A percentile compares a stretch with the other conserved stretches of the same genome.
phyloP scores from a whole-genome alignment of 805 yeast species.

The Metschnikowia continentalis region DNA sequence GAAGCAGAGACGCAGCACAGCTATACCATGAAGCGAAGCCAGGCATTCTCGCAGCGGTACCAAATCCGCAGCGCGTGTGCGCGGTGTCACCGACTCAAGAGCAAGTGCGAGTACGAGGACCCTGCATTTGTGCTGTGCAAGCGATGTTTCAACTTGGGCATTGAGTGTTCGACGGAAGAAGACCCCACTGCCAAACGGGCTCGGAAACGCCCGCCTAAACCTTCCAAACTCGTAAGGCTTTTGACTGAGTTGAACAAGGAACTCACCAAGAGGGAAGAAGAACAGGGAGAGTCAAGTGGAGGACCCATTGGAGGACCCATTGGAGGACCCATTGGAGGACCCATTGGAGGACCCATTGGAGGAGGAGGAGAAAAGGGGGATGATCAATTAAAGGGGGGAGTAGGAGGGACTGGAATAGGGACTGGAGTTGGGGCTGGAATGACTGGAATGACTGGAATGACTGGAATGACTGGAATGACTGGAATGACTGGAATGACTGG shows the following conservation, averaged over 20 bases:
- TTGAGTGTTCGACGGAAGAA: slow-evolving; percentile 46
- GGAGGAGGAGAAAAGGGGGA: too few relatives aligned
- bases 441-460: too few relatives aligned
- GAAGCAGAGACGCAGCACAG: too few relatives aligned
- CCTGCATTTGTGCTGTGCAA: slow-evolving; percentile 42
- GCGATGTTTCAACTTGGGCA: slow-evolving; percentile 41
- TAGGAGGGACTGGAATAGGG: too few relatives aligned
- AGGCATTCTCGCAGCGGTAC: slow-evolving; percentile 42
- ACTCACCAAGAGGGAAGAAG: neutral
- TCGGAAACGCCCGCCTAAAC: slow-evolving; percentile 5
- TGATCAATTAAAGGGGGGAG: neutral
- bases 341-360: too few relatives aligned
- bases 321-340: too few relatives aligned
- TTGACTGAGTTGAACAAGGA: slow-evolving; percentile 8
- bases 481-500: too few relatives aligned
- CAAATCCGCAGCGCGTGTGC: slow-evolving; percentile 51
- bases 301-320: too few relatives aligned
- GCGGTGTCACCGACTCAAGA: slow-evolving; percentile 49
- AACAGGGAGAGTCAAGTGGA: too few relatives aligned
- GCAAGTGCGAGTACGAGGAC: slow-evolving; percentile 49
- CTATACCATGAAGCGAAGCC: neutral
- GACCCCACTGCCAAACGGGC: slow-evolving; percentile 47
- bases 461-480: too few relatives aligned
- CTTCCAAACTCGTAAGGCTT: slow-evolving; percentile 5
- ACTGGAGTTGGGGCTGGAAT: too few relatives aligned